Percentiles rank a stretch among this genome's conserved stretches.
These are phyloP conservation scores for Solanum sitiens DNA, from an alignment of 257 asterid species.

Conservation along the genomic window DNA sequence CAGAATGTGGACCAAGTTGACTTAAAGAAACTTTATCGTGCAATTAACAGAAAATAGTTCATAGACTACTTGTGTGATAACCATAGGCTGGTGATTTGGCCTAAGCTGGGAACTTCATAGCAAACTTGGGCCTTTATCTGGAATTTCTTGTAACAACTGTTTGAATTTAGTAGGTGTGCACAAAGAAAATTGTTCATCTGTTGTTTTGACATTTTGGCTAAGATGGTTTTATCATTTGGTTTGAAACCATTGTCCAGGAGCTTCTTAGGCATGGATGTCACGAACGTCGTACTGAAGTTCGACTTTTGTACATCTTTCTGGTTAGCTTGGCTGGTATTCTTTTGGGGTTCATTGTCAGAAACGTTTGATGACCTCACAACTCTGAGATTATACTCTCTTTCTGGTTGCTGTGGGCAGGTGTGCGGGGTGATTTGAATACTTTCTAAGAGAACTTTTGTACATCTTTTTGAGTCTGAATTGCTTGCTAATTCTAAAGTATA, in stretches of 20 bases:
- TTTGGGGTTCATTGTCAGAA: neutral
- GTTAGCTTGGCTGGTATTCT: conserved; percentile 5
- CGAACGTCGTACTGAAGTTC: neutral
- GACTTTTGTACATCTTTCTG: neutral
- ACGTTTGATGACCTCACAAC: neutral
- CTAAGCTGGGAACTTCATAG: neutral
- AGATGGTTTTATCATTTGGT: neutral
- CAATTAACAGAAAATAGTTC: neutral
- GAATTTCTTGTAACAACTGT: neutral
- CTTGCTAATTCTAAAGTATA: neutral
- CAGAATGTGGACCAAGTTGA: neutral
- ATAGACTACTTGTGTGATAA: neutral
- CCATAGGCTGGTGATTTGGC: neutral
- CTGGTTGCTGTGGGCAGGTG: neutral
- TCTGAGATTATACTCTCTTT: neutral
- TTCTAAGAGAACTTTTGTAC: neutral
- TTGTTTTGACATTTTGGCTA: neutral
- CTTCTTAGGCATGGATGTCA: neutral
- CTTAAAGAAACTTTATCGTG: neutral
- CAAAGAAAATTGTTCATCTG: neutral
- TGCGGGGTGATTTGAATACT: neutral
- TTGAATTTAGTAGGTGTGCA: neutral
- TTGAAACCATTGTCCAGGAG: neutral
- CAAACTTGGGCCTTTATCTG: neutral
- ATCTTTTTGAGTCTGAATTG: neutral